Percentiles rank a stretch among this genome's conserved stretches.
These are phyloP conservation scores for Kewa caespitosa DNA, from an alignment of 179 eudicot genomes.

Conservation along the genomic window DNA sequence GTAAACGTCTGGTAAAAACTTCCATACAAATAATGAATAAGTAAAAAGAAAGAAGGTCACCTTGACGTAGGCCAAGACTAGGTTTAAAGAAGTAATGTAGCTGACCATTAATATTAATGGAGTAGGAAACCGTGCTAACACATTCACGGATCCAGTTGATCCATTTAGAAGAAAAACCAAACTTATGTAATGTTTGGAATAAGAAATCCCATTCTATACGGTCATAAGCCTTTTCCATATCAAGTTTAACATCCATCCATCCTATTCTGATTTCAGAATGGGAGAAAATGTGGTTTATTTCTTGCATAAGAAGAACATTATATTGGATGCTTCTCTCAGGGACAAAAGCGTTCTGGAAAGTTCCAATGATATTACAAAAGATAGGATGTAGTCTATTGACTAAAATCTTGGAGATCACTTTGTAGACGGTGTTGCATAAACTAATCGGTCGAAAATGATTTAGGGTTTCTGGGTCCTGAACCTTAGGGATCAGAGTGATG, in stretches of 20 bases:
- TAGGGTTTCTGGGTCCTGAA: not conserved
- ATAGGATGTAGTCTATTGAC: not conserved
- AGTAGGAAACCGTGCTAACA: not conserved
- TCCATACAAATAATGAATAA: not conserved
- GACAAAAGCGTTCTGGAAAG: not conserved
- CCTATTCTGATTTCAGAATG: not conserved
- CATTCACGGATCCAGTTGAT: not conserved
- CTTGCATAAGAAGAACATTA: not conserved
- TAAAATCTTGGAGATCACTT: not conserved
- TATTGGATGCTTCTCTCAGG: not conserved
- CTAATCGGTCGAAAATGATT: constrained; percentile 4
- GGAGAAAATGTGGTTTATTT: not conserved
- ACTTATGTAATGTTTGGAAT: not conserved
- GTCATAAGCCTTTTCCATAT: constrained; percentile 11
- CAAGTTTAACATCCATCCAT: not conserved
- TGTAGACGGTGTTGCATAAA: not conserved
- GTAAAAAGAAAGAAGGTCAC: not conserved
- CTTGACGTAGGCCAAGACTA: not conserved
- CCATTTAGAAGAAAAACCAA: not conserved
- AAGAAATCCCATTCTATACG: not conserved
- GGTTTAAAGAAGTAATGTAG: not conserved
- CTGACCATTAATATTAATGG: not conserved
- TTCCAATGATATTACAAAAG: not conserved
- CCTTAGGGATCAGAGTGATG: not conserved
- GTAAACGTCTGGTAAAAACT: not conserved